Percentiles rank a stretch among this genome's conserved stretches.
Conservation (phyloP, 2,329 filamentous ascomycete genomes). For the Aspergillus sergii region DNA sequence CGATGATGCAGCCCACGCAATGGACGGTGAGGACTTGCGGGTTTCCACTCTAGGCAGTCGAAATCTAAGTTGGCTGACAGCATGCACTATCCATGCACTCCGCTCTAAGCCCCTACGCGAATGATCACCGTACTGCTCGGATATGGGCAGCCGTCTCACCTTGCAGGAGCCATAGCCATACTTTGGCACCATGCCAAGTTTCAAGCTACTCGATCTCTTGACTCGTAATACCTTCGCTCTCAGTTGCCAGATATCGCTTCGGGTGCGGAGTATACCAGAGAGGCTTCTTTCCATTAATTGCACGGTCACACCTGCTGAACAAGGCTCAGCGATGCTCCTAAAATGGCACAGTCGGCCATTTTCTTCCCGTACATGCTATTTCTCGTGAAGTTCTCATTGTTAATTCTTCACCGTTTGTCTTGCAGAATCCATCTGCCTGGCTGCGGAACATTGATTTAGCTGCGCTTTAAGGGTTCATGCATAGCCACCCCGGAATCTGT, state of each 20-base stretch:
- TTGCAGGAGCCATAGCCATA: slow-evolving; percentile 2
- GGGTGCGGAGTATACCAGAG: not conserved
- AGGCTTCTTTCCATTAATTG: not conserved
- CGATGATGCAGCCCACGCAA: not conserved
- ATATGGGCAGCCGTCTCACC: not conserved
- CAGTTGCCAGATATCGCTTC: not conserved
- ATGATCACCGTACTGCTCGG: slow-evolving; percentile 1
- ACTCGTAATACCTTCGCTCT: not conserved
- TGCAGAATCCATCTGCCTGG: not conserved
- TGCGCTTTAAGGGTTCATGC: not conserved
- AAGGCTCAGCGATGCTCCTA: not conserved
- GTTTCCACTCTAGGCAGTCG: slow-evolving; percentile 2
- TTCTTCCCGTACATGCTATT: not conserved
- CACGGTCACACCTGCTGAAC: not conserved
- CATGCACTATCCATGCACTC: not conserved
- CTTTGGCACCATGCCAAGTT: not conserved
- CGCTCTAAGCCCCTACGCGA: not conserved
- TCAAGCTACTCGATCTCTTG: not conserved
- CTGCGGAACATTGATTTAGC: not conserved
- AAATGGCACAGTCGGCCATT: not conserved
- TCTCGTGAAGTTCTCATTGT: not conserved
- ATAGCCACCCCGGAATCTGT: slow-evolving; percentile 9
- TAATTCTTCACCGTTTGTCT: not conserved
- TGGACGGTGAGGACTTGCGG: not conserved
- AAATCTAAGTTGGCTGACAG: not conserved